Conservation (phyloP, 495 filamentous ascomycete genomes). For the Penicillium verhagenii region DNA sequence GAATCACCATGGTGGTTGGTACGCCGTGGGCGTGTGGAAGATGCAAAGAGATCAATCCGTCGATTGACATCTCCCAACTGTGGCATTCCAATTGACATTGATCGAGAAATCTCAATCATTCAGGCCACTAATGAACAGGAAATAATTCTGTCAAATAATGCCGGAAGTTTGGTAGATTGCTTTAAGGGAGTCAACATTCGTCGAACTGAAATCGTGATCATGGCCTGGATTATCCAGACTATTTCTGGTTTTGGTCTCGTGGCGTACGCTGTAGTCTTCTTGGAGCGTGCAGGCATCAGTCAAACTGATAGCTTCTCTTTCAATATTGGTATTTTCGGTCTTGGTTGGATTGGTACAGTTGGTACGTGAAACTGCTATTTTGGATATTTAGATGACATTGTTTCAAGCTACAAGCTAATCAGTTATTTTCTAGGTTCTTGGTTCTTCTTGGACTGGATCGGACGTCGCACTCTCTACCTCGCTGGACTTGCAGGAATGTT, state of each 20-base stretch:
- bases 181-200: conserved; percentile 71
- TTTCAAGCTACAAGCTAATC: too few species aligned
- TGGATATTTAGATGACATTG: too few species aligned
- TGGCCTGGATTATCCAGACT: conserved; percentile 83
- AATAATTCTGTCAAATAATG: conserved; percentile 61
- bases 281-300: conserved; percentile 66
- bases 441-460: conserved; percentile 70
- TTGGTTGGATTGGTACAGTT: conserved; percentile 64
- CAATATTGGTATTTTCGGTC: conserved; percentile 69
- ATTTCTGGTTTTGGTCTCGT: conserved; percentile 74
- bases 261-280: conserved; percentile 77
- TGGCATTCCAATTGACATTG: conserved; percentile 62
- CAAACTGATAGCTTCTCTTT: conserved; percentile 62
- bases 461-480: conserved; percentile 69
- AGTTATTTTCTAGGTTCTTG: conserved; percentile 61
- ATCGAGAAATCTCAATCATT: conserved; percentile 76
- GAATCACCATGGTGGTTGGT: conserved; percentile 87
- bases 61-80: conserved; percentile 58
- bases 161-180: conserved; percentile 65
- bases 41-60: conserved; percentile 65
- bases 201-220: conserved; percentile 74
- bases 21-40: conserved; percentile 61
- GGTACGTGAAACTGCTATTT: too few species aligned
- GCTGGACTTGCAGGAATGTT: conserved; percentile 64
- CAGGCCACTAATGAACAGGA: conserved; percentile 75